Percentiles rank a stretch among this genome's conserved stretches.
Evolutionary conservation across 2,329 filamentous ascomycete genomes (phyloP).

Genomic region (Talaromyces sp.): DNA sequence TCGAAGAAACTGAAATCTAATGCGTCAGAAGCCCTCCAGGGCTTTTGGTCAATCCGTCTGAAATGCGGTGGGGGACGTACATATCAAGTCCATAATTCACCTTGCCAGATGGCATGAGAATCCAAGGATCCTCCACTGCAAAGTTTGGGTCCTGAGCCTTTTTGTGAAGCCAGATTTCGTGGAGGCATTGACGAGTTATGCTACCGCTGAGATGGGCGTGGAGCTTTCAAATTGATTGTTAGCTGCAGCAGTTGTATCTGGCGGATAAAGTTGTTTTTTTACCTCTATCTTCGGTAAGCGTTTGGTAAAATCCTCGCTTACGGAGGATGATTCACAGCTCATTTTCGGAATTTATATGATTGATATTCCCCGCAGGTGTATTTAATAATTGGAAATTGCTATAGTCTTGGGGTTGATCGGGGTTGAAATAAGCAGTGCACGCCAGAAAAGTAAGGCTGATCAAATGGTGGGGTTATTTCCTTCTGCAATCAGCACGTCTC

Average conservation of each 20-base stretch:
- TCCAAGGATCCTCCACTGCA: conserved; percentile 61
- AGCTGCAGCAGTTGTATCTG: neutral
- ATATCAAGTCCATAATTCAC: conserved; percentile 65
- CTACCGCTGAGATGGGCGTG: conserved; percentile 78
- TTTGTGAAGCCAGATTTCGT: conserved; percentile 66
- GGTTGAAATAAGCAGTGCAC: neutral
- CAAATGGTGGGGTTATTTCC: neutral
- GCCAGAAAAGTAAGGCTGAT: neutral
- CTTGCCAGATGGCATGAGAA: conserved; percentile 65
- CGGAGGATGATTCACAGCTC: conserved; percentile 10
- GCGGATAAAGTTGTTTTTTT: neutral
- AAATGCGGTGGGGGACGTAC: conserved; percentile 41
- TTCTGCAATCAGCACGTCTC: neutral
- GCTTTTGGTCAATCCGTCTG: neutral
- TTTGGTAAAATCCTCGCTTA: conserved; percentile 29
- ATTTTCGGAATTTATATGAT: neutral
- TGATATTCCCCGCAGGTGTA: neutral
- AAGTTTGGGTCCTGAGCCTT: conserved; percentile 47
- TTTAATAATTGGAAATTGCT: neutral
- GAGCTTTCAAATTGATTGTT: conserved; percentile 58
- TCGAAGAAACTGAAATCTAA: conserved; percentile 62
- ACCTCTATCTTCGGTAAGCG: conserved; percentile 36
- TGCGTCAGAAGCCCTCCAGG: neutral
- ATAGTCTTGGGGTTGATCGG: neutral
- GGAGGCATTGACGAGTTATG: conserved; percentile 66